A percentile compares a stretch with the other conserved stretches of the same genome.
Evolutionary conservation across 257 asterid species (phyloP).

Genomic region (Forsythia viridissima): DNA sequence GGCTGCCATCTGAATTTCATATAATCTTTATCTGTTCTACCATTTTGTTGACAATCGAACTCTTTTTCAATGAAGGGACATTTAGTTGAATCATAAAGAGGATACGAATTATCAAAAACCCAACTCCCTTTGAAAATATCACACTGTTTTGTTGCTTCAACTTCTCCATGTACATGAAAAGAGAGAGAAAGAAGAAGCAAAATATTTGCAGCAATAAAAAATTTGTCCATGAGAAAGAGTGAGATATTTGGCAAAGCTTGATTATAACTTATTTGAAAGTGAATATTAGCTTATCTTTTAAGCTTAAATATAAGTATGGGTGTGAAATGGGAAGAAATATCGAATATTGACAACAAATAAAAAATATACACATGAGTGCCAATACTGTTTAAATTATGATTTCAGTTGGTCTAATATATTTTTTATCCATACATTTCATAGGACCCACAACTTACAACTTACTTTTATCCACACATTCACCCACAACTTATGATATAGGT

Average conservation of each 20-base stretch:
- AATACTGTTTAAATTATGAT: too few species aligned
- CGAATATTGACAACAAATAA: too few species aligned
- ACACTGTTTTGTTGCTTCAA: slow-evolving; percentile 5
- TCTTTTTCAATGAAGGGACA: slow-evolving; percentile 34
- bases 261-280: too few species aligned
- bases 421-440: too few species aligned
- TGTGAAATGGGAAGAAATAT: too few species aligned
- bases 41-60: slow-evolving; percentile 33
- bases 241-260: background rate
- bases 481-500: too few species aligned
- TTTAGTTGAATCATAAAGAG: slow-evolving; percentile 25
- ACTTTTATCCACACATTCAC: too few species aligned
- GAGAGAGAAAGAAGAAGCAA: background rate
- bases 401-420: too few species aligned
- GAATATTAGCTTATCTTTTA: too few species aligned
- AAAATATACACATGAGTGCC: too few species aligned
- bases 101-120: slow-evolving; percentile 34
- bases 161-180: slow-evolving; percentile 7
- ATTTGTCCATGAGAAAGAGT: slow-evolving; percentile 3
- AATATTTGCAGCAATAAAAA: background rate
- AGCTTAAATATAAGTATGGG: too few species aligned
- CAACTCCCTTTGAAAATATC: slow-evolving; percentile 32
- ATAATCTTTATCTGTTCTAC: slow-evolving; percentile 31
- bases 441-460: too few species aligned
- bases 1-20: slow-evolving; percentile 40